Percentiles rank a stretch among this genome's conserved stretches.
Conservation (phyloP, 331 rosid species). For the Prunus yedoensis region DNA sequence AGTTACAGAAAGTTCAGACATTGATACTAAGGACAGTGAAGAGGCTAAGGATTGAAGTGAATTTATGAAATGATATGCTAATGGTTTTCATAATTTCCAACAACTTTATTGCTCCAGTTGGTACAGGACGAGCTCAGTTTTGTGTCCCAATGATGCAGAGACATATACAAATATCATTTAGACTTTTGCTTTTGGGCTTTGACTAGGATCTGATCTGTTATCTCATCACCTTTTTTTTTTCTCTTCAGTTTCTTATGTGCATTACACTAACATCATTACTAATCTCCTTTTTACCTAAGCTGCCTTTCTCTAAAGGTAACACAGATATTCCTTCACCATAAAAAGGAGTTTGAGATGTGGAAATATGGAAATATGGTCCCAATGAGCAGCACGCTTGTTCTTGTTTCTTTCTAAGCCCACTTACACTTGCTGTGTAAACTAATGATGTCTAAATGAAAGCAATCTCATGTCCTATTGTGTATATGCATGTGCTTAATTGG, state of each 20-base stretch:
- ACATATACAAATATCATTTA: neutral
- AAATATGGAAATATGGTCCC: no score
- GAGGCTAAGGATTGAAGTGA: conserved; percentile 29
- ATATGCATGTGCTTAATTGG: no score
- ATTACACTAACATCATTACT: conserved; percentile 41
- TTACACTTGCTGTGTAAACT: conserved; percentile 14
- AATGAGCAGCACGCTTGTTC: no score
- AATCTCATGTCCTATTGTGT: conserved; percentile 26
- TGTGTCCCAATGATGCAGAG: conserved; percentile 29
- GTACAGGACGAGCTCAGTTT: conserved; percentile 32
- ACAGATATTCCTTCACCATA: no score
- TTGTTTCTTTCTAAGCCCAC: conserved; percentile 23
- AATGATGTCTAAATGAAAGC: conserved; percentile 34
- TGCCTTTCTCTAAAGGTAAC: no score
- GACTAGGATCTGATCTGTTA: conserved; percentile 26
- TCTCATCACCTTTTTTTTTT: conserved; percentile 15
- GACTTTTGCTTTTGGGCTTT: conserved; percentile 37
- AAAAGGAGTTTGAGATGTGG: no score
- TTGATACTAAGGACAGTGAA: neutral
- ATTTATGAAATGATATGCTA: conserved; percentile 31
- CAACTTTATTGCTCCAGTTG: conserved; percentile 32
- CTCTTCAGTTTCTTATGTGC: conserved; percentile 17
- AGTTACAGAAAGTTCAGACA: no score
- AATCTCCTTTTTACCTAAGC: conserved; percentile 5
- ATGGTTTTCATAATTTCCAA: conserved; percentile 31